Evolutionary conservation across 225 moss, liverwort and hornwort species (phyloP).

Genomic region (Lunularia cruciata): DNA sequence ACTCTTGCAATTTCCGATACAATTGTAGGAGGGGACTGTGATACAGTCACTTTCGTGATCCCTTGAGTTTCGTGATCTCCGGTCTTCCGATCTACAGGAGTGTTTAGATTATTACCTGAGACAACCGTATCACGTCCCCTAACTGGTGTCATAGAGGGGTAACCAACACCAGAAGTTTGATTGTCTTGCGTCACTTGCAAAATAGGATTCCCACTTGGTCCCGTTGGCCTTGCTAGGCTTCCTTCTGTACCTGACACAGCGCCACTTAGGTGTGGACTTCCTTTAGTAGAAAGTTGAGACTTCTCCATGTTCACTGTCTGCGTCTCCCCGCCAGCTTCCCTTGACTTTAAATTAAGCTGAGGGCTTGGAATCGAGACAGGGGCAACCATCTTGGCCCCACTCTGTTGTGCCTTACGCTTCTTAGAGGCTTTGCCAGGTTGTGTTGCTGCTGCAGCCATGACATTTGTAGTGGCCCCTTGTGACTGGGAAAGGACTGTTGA

Average conservation of each 20-base stretch:
- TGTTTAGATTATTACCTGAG: neutral
- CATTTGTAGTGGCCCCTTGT: too few relatives aligned
- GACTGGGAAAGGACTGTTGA: neutral
- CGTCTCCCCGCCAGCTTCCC: neutral
- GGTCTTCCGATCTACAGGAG: neutral
- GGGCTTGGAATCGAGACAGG: neutral
- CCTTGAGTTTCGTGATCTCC: neutral
- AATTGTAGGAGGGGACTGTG: conserved; percentile 28
- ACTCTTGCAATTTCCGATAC: conserved; percentile 29
- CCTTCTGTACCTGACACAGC: neutral
- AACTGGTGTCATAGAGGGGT: neutral
- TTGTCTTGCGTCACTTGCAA: neutral
- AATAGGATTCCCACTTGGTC: neutral
- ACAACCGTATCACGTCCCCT: neutral
- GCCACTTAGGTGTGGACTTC: neutral
- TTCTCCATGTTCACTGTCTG: neutral
- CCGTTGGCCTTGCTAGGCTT: neutral
- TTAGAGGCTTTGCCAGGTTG: neutral
- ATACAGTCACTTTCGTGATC: neutral
- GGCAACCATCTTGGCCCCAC: neutral
- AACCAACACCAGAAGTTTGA: neutral
- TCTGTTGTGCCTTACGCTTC: neutral
- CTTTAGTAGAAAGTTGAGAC: neutral
- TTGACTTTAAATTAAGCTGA: neutral
- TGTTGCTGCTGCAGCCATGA: too few relatives aligned